Evolutionary conservation across 106 monocot genomes (phyloP), one percentile per base, ranked within the genome.

Genomic region (Platanthera zijinensis): DNA sequence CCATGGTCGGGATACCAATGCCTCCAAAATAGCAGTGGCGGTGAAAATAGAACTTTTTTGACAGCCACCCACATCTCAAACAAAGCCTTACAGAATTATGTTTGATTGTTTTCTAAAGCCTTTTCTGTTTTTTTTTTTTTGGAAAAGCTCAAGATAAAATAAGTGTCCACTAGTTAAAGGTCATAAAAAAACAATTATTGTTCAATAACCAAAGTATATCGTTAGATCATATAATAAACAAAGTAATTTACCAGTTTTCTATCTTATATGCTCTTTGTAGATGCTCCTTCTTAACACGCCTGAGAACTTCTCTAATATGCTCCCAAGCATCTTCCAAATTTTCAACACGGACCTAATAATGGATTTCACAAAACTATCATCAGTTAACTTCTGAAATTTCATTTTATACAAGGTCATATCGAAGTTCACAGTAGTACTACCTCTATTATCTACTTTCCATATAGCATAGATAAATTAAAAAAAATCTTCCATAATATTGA

Each of bases 301-400:
- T 85, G 78, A 93, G 84, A 47, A 96, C 96, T 79, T 96, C 96
- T 32, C 89, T 92, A 69, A 96, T 96, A 74, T 96, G 96, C 64
- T 96, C 90, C 54, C 92, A 83, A 17, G 96, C 92, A 85, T 96
- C 92, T 84, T 80, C 87, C 83, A 96, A 90, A 77, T 92, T 96
- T 71, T 90, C 83, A 69, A 96, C 92, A 71, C 96, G 96, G 18
- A 92, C 96, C 96, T 95, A 61, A 12, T 22, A 28, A 84, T 50
- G 21, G 3, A 52, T 21, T 47, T 12, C 22, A 66, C 18, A 2
- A 66, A 32, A 66, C 3, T 10, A 30, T 66, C 3, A 66, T 10
- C 30, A 53, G 52, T 53, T 21, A 19, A 61, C 8, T 61, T 61
- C 59, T 61, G 6, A 21, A 56, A 21, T 61, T 61, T 61, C 18